These are phyloP conservation scores for Candida tetrigidarum DNA, from an alignment of 1,139 yeast species.

Conservation along the genomic window DNA sequence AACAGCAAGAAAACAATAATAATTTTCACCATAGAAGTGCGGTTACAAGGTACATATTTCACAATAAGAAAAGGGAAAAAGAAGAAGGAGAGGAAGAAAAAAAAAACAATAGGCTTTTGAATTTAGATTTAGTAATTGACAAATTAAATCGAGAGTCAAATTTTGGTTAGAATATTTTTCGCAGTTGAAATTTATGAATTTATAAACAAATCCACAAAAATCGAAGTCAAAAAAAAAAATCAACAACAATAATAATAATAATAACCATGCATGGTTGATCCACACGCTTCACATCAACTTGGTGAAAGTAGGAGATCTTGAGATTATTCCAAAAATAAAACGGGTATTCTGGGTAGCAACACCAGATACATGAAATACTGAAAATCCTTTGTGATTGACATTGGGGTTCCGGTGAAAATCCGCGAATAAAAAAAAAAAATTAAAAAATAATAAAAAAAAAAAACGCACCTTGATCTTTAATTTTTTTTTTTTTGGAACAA, in stretches of 20 bases:
- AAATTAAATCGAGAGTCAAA: too few species aligned
- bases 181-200: not conserved
- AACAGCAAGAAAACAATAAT: too few species aligned
- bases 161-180: too few species aligned
- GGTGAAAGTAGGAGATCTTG: not conserved
- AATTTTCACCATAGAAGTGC: too few species aligned
- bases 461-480: not conserved
- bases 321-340: not conserved
- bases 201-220: not conserved
- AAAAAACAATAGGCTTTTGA: too few species aligned
- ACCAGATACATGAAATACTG: not conserved
- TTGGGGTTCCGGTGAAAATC: too few species aligned
- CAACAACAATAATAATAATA: too few species aligned
- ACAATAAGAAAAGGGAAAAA: too few species aligned
- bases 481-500: conserved; percentile 1
- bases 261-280: not conserved
- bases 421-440: too few species aligned
- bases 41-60: too few species aligned
- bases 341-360: not conserved
- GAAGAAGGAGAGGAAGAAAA: too few species aligned
- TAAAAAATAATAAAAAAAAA: not conserved
- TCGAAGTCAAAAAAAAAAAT: not conserved
- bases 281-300: not conserved
- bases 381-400: not conserved
- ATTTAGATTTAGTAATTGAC: too few species aligned